Base-by-base conservation (phyloP, 1,284 basidiomycete genomes). In the Coriolopsis trogii region DNA sequence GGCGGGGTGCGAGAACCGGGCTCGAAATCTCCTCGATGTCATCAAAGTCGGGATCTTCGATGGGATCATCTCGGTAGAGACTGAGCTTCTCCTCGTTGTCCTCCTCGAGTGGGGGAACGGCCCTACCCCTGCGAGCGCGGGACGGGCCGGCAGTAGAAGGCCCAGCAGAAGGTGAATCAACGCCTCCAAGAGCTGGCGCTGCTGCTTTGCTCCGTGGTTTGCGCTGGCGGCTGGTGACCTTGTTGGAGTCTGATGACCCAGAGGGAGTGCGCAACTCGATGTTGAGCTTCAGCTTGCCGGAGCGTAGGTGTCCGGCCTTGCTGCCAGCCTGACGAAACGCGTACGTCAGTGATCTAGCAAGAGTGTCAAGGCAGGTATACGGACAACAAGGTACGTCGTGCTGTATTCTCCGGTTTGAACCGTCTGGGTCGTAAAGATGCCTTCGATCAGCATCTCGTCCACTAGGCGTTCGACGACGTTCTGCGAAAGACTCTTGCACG, bases 401-500 rank as follows among this genome's bases (percentile, higher is more conserved):
- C 26, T 36, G 41, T 53, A 60, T 63, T 43, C 65, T 63, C 63
- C 67, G 72, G 42, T 56, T 56, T 2, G 47, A 12, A 48, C 51
- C 28, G 39, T 29, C 30, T 62, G 61, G 31, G 80, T 66, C 23
- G 70, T 71, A 2, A 80, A 73, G 34, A 77, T 63, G 28, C 70
- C 66, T 10, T 77, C 56, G 9, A 93, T 74, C 23, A 42, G 41
- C 53, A 59, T 55, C 46, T 55, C 75, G 56, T 85, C 78, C 59
- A 92, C 77, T 13, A 90, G 67, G 10, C 87, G 79, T 31, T 91
- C 87, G 18, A 80, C 58, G 23, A 84, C 73, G 28, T 80, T 76
- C 9, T 72, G 70, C 4, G 73, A 66, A 33, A 87, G 52, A 18
- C 73, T 58, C 33, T 73, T 73, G 16, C 86, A 88, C 5, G 71